A percentile compares a stretch with the other conserved stretches of the same genome.
These are phyloP conservation scores for Amanita rubescens DNA, from an alignment of 768 basidiomycete genomes.

Conservation along the genomic window DNA sequence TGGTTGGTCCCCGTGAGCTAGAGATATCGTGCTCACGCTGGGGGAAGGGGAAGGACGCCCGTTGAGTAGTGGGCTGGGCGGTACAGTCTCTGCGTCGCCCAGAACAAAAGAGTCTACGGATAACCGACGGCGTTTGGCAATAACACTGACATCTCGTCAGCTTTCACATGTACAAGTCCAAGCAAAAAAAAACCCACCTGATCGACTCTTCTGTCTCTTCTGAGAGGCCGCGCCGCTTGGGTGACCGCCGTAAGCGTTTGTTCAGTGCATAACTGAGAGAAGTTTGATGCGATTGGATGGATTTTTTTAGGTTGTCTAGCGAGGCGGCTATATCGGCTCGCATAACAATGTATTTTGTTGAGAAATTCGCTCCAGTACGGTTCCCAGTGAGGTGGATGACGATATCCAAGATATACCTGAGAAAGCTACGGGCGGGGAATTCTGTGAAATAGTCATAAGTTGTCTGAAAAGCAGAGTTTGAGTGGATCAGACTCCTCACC, in stretches of 20 bases:
- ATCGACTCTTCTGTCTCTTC: constrained; percentile 28
- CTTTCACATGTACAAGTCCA: not conserved
- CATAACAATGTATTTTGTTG: constrained; percentile 20
- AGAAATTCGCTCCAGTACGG: constrained; percentile 5
- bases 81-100: constrained; percentile 25
- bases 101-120: constrained; percentile 27
- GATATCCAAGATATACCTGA: constrained; percentile 10
- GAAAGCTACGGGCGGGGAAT: constrained; percentile 11
- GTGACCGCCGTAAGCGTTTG: constrained; percentile 34
- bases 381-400: constrained; percentile 12
- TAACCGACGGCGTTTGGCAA: constrained; percentile 38
- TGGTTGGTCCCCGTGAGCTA: constrained; percentile 20
- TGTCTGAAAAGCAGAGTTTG: constrained; percentile 21
- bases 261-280: constrained; percentile 32
- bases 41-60: constrained; percentile 37
- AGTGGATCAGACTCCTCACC: constrained; percentile 24
- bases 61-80: constrained; percentile 28
- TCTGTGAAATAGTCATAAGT: constrained; percentile 24
- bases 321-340: constrained; percentile 23
- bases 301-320: constrained; percentile 24
- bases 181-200: constrained; percentile 25
- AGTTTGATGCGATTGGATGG: constrained; percentile 26
- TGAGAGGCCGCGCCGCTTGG: constrained; percentile 40
- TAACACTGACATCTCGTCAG: constrained; percentile 4
- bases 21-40: constrained; percentile 36